Evolutionary conservation across 2,329 filamentous ascomycete species (phyloP).

Genomic region (Didymella lethalis): DNA sequence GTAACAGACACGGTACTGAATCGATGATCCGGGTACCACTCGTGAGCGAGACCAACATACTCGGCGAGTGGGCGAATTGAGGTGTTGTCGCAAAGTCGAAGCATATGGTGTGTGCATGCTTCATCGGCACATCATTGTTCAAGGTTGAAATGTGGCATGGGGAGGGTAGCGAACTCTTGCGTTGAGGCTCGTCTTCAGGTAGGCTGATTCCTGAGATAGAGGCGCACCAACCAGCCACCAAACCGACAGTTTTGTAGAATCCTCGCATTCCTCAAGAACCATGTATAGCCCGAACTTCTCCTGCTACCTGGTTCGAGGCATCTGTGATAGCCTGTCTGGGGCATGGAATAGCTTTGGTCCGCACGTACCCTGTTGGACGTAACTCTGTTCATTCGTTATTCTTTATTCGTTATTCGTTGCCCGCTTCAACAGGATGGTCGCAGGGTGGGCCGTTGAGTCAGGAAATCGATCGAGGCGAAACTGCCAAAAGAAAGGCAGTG

Average conservation of each 20-base stretch:
- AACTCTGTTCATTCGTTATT: constrained; percentile 18
- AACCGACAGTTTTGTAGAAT: neutral
- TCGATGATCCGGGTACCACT: constrained; percentile 3
- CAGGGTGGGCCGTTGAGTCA: constrained; percentile 29
- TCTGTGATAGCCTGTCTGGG: constrained; percentile 3
- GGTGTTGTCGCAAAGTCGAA: constrained; percentile 6
- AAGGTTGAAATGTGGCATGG: neutral
- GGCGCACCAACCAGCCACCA: neutral
- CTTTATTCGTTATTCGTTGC: constrained; percentile 6
- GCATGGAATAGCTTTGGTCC: neutral
- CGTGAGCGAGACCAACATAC: constrained; percentile 1
- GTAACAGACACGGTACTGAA: constrained; percentile 5
- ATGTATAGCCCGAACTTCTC: constrained; percentile 38
- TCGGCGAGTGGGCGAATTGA: neutral
- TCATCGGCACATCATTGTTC: neutral
- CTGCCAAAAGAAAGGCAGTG: constrained; percentile 23
- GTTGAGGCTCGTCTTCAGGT: neutral
- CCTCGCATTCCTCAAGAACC: neutral
- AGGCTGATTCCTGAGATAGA: neutral
- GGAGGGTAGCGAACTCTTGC: neutral
- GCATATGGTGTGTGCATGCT: neutral
- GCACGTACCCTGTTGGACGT: constrained; percentile 20
- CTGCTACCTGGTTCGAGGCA: constrained; percentile 17
- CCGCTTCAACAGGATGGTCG: constrained; percentile 35
- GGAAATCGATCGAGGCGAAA: constrained; percentile 28